Conservation (phyloP, 1,139 yeast species). For the Hyphopichia wangnamkhiaoensis region DNA sequence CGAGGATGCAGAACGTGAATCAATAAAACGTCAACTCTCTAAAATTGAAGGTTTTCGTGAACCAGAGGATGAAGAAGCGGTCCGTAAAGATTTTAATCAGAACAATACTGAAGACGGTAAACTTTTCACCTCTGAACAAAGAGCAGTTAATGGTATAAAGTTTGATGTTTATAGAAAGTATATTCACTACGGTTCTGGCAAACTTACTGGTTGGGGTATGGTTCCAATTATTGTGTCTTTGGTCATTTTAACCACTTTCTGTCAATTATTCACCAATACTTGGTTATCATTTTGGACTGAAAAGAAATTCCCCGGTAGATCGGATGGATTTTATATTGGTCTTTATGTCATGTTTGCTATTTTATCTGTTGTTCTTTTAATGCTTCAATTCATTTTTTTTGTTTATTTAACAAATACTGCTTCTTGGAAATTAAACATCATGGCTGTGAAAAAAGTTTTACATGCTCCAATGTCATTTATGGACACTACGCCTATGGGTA, state of each 20-base stretch:
- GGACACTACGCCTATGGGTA: constrained; percentile 66
- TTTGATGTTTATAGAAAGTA: constrained; percentile 44
- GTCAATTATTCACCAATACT: constrained; percentile 65
- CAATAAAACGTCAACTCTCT: constrained; percentile 20
- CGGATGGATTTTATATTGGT: constrained; percentile 69
- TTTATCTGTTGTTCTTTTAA: constrained; percentile 36
- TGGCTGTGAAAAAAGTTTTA: constrained; percentile 62
- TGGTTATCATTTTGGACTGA: constrained; percentile 89
- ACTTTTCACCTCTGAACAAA: constrained; percentile 31
- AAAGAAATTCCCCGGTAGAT: constrained; percentile 46
- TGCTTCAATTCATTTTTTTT: constrained; percentile 45
- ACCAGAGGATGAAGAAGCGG: constrained; percentile 22
- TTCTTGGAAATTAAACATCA: constrained; percentile 40
- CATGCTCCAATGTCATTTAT: constrained; percentile 61
- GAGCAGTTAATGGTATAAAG: constrained; percentile 41
- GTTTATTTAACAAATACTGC: constrained; percentile 55
- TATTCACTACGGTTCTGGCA: constrained; percentile 59
- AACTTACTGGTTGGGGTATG: constrained; percentile 24
- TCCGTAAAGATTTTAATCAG: constrained; percentile 19
- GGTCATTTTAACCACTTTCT: constrained; percentile 52
- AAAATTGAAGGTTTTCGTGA: constrained; percentile 14
- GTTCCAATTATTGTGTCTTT: constrained; percentile 21
- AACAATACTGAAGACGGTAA: constrained; percentile 31
- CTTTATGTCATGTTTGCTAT: constrained; percentile 60
- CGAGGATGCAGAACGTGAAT: constrained; percentile 16